Evolutionary conservation across 306 rosid genomes (phyloP).

Genomic region (Oemleria cerasiformis): DNA sequence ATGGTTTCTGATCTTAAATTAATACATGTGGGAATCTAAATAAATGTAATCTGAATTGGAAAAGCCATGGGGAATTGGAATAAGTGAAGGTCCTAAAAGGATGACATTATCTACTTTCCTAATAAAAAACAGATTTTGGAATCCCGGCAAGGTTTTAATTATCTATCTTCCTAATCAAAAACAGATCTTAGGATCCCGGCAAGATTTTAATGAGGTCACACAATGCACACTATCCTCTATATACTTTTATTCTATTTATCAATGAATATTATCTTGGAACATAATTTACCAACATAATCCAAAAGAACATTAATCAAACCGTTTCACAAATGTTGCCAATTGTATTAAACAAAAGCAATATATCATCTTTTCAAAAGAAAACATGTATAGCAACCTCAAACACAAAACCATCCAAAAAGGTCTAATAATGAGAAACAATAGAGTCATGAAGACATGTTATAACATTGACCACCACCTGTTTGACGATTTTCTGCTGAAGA

Average conservation of each 20-base stretch:
- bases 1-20: background rate
- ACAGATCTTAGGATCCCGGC: no score
- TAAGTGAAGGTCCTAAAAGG: background rate
- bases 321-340: background rate
- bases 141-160: background rate
- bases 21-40: background rate
- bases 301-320: background rate
- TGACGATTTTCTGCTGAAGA: slow-evolving; percentile 73
- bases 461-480: slow-evolving; percentile 50
- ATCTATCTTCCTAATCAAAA: background rate
- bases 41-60: background rate
- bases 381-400: no score
- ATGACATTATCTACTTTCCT: no score
- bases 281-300: background rate
- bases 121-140: background rate
- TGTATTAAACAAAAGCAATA: background rate
- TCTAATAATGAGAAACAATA: background rate
- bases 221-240: no score
- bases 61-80: background rate
- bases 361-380: background rate
- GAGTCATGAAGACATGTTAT: background rate
- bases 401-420: background rate
- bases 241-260: no score
- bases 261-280: background rate
- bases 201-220: no score